phyloP scores from a whole-genome alignment of 306 rosid genomes.

The Lathyrus oleraceus region DNA sequence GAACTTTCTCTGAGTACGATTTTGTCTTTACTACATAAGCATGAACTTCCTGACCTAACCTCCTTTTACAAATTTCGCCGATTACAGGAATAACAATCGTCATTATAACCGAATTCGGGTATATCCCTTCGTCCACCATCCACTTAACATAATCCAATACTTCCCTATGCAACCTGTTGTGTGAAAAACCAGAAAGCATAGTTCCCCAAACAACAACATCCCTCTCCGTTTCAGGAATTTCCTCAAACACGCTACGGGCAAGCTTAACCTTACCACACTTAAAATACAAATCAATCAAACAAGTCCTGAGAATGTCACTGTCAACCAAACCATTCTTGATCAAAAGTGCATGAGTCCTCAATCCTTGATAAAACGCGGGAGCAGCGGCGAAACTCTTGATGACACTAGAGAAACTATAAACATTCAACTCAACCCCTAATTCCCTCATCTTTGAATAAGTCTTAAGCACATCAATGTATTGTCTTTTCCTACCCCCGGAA shows the following conservation, averaged over 20 bases:
- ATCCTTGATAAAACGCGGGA: conserved; percentile 2
- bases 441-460: conserved; percentile 16
- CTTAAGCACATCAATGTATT: not conserved
- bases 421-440: conserved; percentile 16
- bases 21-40: conserved; percentile 6
- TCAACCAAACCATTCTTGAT: conserved; percentile 7
- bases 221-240: not conserved
- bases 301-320: conserved; percentile 14
- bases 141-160: conserved; percentile 10
- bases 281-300: conserved; percentile 19
- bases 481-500: not conserved
- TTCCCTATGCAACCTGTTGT: conserved; percentile 17
- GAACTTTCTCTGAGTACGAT: not conserved
- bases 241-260: not conserved
- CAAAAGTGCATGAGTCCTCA: conserved; percentile 11
- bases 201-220: conserved; percentile 22
- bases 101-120: conserved; percentile 10
- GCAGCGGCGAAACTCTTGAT: not conserved
- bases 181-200: conserved; percentile 10
- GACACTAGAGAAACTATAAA: conserved; percentile 10
- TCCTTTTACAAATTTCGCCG: not conserved
- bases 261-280: conserved; percentile 16
- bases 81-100: conserved; percentile 2
- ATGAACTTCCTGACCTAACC: conserved; percentile 5
- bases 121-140: conserved; percentile 15